Conservation (phyloP, 495 filamentous ascomycete genomes). For the Platismatia glauca region DNA sequence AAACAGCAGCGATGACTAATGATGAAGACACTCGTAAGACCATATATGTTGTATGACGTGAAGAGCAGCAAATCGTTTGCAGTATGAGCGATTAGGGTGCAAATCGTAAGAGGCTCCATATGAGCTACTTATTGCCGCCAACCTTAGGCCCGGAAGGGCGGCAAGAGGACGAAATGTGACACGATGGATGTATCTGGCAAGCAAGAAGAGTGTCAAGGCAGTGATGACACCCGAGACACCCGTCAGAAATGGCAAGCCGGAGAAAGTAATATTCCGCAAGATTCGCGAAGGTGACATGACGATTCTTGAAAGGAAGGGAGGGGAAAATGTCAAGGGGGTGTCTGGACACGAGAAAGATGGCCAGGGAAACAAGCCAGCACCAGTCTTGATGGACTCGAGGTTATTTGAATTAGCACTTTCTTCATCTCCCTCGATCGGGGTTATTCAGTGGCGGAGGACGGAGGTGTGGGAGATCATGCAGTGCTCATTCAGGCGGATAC, state of each 20-base stretch:
- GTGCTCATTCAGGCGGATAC: no score
- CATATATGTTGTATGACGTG: not conserved
- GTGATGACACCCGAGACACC: not conserved
- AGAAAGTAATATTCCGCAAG: not conserved
- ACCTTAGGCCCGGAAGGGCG: constrained; percentile 15
- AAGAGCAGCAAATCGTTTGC: not conserved
- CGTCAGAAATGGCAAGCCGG: not conserved
- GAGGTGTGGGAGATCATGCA: no score
- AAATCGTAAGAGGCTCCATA: constrained; percentile 17
- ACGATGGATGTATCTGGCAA: constrained; percentile 1
- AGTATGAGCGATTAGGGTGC: not conserved
- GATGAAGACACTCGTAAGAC: not conserved
- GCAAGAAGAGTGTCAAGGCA: not conserved
- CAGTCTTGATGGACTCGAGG: no score
- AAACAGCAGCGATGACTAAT: not conserved
- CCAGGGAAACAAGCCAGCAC: no score
- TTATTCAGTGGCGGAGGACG: no score
- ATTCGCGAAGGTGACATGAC: not conserved
- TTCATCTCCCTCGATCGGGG: no score
- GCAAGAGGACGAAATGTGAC: constrained; percentile 19
- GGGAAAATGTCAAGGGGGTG: no score
- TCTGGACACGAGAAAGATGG: no score
- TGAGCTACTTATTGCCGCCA: constrained; percentile 10
- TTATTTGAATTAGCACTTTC: no score
- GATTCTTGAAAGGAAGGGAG: not conserved